Percentiles rank a stretch among this genome's conserved stretches.
phyloP scores from a whole-genome alignment of 768 basidiomycete species.

The Xanthoconium stramineum region DNA sequence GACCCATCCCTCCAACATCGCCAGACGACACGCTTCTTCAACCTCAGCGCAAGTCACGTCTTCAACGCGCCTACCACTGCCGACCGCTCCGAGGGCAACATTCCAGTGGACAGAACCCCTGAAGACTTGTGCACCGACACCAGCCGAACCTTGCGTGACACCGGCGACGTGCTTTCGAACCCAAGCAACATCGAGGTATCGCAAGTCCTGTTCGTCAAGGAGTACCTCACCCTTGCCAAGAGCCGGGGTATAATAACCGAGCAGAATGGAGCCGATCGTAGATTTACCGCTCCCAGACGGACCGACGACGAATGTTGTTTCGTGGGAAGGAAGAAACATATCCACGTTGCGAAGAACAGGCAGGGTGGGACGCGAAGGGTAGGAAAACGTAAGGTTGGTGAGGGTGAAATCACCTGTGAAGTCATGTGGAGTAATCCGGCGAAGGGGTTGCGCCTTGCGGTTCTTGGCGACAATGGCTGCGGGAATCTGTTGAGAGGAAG shows the following conservation, averaged over 20 bases:
- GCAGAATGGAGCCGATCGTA: constrained; percentile 59
- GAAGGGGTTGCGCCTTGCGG: constrained; percentile 34
- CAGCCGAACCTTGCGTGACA: constrained; percentile 74
- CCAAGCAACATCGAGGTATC: constrained; percentile 70
- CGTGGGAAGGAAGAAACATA: constrained; percentile 66
- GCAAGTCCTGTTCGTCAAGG: constrained; percentile 80
- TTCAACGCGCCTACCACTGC: constrained; percentile 39
- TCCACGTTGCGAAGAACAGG: constrained; percentile 57
- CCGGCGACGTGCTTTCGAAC: constrained; percentile 67
- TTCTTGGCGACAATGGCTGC: constrained; percentile 20
- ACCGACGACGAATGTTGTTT: constrained; percentile 80
- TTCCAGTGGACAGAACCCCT: constrained; percentile 83
- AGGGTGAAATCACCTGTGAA: constrained; percentile 73
- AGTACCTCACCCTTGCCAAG: constrained; percentile 54
- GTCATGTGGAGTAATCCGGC: constrained; percentile 60
- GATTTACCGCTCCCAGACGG: constrained; percentile 78
- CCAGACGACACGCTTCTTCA: constrained; percentile 75
- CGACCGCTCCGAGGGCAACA: constrained; percentile 72
- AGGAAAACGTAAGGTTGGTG: constrained; percentile 60
- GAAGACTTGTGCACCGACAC: constrained; percentile 46
- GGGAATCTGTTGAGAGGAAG: constrained; percentile 35
- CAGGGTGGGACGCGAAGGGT: constrained; percentile 65
- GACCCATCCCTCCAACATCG: constrained; percentile 86
- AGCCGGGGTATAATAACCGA: constrained; percentile 70
- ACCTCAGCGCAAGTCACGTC: constrained; percentile 68